Evolutionary conservation across 23 red algal genomes (phyloP).

Genomic region (Gracilaria domingensis): DNA sequence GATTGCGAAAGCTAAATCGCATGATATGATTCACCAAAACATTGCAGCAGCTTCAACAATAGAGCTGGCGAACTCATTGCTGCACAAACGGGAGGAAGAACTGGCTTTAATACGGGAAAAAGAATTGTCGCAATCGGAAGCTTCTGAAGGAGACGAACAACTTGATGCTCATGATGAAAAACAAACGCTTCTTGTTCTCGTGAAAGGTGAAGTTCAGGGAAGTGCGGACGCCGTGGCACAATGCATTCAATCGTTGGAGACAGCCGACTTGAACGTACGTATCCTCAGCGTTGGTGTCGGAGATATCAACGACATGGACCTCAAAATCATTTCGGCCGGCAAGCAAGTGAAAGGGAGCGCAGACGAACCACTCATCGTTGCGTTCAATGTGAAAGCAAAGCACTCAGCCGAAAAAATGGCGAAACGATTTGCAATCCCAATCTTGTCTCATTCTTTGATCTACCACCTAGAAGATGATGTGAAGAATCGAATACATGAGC

Average conservation of each 20-base stretch:
- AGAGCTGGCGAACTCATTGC: slow-evolving; percentile 35
- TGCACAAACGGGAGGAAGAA: slow-evolving; percentile 7
- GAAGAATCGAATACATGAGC: slow-evolving; percentile 8
- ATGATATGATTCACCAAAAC: slow-evolving; percentile 36
- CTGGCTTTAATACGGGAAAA: neutral
- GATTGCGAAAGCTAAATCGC: slow-evolving; percentile 43
- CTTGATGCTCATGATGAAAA: neutral
- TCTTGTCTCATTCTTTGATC: slow-evolving; percentile 64
- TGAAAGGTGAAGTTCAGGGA: slow-evolving; percentile 83
- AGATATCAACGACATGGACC: slow-evolving; percentile 78
- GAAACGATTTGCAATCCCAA: slow-evolving; percentile 1
- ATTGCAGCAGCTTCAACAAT: slow-evolving; percentile 51
- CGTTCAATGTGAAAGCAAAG: slow-evolving; percentile 75
- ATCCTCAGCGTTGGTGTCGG: slow-evolving; percentile 75
- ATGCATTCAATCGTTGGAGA: slow-evolving; percentile 63
- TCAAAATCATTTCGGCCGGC: slow-evolving; percentile 69
- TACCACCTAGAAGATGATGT: slow-evolving; percentile 77
- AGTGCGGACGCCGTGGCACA: slow-evolving; percentile 84
- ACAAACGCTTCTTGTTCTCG: slow-evolving; percentile 47
- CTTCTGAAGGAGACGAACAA: slow-evolving; percentile 3
- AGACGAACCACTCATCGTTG: slow-evolving; percentile 70
- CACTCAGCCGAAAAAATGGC: slow-evolving; percentile 14
- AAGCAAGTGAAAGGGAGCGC: slow-evolving; percentile 2
- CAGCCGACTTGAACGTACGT: slow-evolving; percentile 57
- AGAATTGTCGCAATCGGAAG: neutral